phyloP scores from a whole-genome alignment of 2,329 filamentous ascomycete species.

The Ceratocystis harringtonii region DNA sequence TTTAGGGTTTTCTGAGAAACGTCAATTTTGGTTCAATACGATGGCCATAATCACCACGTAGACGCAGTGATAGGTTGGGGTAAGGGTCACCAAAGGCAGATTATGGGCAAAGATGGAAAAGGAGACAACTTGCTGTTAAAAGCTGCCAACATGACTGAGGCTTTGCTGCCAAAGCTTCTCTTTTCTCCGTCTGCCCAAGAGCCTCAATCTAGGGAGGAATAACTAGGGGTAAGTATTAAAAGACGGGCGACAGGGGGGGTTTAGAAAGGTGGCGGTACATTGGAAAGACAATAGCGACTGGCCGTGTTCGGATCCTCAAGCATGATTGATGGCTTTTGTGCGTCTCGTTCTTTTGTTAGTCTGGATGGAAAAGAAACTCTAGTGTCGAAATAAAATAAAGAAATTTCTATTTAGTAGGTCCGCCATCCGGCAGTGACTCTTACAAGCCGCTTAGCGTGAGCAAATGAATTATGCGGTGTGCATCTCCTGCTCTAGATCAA shows the following conservation, averaged over 20 bases:
- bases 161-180: not conserved
- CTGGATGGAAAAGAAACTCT: not conserved
- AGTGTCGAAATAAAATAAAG: not conserved
- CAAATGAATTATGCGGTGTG: not conserved
- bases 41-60: not conserved
- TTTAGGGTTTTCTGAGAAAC: not conserved
- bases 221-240: not conserved
- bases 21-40: not conserved
- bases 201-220: not conserved
- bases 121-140: not conserved
- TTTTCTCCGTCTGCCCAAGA: not conserved
- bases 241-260: not conserved
- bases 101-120: not conserved
- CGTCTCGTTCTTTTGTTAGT: not conserved
- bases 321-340: not conserved
- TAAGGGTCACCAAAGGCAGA: not conserved
- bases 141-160: not conserved
- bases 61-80: not conserved
- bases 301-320: not conserved
- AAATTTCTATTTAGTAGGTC: not conserved
- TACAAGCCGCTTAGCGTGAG: not conserved
- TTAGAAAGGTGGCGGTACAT: not conserved
- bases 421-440: not conserved
- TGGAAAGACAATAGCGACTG: not conserved
- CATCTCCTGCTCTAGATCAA: not conserved